Percentiles rank a stretch among this genome's conserved stretches.
Conservation (phyloP, 371 early-diverging fungal species). For the Lichtheimia ramosa region DNA sequence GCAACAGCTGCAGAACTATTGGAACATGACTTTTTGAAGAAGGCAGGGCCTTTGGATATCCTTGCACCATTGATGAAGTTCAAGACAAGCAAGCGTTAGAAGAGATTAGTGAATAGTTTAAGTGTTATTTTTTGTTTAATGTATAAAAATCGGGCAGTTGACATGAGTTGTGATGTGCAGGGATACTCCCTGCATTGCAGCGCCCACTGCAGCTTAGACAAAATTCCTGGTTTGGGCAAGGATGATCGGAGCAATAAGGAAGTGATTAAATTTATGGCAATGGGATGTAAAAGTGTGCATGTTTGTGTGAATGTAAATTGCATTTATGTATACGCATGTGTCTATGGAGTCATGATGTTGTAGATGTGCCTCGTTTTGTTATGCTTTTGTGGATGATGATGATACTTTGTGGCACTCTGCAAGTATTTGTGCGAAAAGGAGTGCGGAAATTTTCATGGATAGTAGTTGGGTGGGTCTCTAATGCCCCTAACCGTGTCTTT, state of each 20-base stretch:
- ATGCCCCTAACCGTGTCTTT: conserved; percentile 6
- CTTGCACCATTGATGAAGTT: conserved; percentile 57
- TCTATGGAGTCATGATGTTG: not conserved
- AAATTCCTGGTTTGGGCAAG: conserved; percentile 1
- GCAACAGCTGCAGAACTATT: conserved; percentile 86
- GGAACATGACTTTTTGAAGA: conserved; percentile 74
- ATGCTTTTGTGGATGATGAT: not conserved
- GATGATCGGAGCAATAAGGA: not conserved
- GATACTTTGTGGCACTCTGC: not conserved
- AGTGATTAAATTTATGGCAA: too few relatives aligned
- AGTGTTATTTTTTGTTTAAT: too few relatives aligned
- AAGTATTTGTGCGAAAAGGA: conserved; percentile 15
- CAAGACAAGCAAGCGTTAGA: conserved; percentile 23
- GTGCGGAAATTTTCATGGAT: conserved; percentile 18
- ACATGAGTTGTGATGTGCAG: not conserved
- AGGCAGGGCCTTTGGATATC: conserved; percentile 54
- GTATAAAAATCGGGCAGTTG: conserved; percentile 1
- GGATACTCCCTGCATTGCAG: not conserved
- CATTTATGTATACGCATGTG: not conserved
- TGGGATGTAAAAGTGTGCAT: not conserved
- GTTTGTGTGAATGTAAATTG: not conserved
- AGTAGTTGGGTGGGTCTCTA: conserved; percentile 17
- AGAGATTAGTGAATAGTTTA: not conserved
- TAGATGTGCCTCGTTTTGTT: too few relatives aligned
- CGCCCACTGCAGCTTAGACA: not conserved